Evolutionary conservation across 2,329 filamentous ascomycete genomes (phyloP), one percentile per base, ranked within the genome.

Genomic region (Alternaria atra): DNA sequence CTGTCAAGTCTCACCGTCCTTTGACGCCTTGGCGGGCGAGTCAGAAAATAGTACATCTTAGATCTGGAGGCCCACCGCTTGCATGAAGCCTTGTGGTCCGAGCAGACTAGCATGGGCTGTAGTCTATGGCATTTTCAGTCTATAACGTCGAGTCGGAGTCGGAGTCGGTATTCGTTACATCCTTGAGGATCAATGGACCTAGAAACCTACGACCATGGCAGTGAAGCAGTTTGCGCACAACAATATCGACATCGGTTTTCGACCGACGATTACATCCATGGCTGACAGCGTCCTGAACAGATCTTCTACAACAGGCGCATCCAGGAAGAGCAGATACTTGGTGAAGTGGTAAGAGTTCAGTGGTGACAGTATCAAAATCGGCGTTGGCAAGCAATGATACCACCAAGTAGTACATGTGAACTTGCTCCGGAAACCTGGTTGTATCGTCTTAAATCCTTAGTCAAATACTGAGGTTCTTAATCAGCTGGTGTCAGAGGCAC

Each of bases 1-100:
- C 53, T 57, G 53, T 60, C 58, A 60, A 55, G 53, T 52, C 53
- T 59, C 52, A 59, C 56, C 51, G 52, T 59, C 51, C 39, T 39
- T 46, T 52, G 58, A 60, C 48, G 57, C 32, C 54, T 58, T 48
- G 35, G 54, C 48, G 25, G 25, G 29, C 58, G 54, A 58, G 54
- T 53, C 58, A 61, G 58, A 17, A 51, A 17, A 51, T 29, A n/a
- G 58, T 47, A 44, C 44, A 20, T 47, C 17, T 30, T 34, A 25
- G 42, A 42, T 52, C 54, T 57, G 39, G 47, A 52, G 20, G 27
- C 29, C 29, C 13, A n/a, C 32, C 32, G 27, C 52, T 48, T 54
- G 46, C 58, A 52, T 52, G 53, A 53, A 34, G 48, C 55, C 29
- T 17, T 44, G 17, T 46, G 54, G 54, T 20, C 54, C 27, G 34